These are phyloP conservation scores for Lathyrus aphaca DNA, from an alignment of 306 rosid genomes.

Conservation along the genomic window DNA sequence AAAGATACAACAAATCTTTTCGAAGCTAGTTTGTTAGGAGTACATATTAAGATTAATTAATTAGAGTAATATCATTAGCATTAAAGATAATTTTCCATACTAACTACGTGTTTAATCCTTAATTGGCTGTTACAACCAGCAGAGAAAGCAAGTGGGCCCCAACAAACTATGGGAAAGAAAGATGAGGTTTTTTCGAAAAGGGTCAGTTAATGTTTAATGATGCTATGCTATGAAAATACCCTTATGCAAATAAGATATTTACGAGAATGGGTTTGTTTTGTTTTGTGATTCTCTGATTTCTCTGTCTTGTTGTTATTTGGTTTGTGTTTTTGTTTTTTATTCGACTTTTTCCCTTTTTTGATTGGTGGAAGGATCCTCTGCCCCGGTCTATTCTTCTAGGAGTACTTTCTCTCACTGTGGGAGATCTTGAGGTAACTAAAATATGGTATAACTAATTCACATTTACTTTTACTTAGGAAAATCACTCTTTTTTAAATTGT, in stretches of 20 bases:
- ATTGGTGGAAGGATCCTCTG: constrained; percentile 45
- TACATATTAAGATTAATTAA: constrained; percentile 35
- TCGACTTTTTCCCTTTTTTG: neutral
- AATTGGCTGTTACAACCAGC: constrained; percentile 44
- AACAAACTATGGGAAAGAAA: constrained; percentile 30
- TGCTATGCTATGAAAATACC: constrained; percentile 39
- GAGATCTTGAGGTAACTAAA: neutral
- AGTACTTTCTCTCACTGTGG: neutral
- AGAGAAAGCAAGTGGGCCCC: constrained; percentile 56
- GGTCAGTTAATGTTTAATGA: constrained; percentile 19
- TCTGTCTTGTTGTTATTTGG: constrained; percentile 13
- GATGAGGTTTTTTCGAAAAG: constrained; percentile 38
- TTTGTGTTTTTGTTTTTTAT: constrained; percentile 27
- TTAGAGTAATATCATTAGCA: neutral
- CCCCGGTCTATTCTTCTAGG: constrained; percentile 27
- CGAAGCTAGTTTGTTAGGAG: constrained; percentile 40
- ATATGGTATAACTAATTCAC: no score
- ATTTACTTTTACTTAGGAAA: no score
- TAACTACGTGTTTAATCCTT: constrained; percentile 32
- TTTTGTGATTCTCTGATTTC: constrained; percentile 22
- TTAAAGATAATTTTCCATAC: constrained; percentile 5
- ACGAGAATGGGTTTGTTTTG: constrained; percentile 44
- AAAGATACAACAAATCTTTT: constrained; percentile 23
- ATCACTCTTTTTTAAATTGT: no score
- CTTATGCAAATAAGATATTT: constrained; percentile 35